These are phyloP conservation scores for Candida sanyaensis DNA, from an alignment of 1,139 yeast genomes.

Conservation along the genomic window DNA sequence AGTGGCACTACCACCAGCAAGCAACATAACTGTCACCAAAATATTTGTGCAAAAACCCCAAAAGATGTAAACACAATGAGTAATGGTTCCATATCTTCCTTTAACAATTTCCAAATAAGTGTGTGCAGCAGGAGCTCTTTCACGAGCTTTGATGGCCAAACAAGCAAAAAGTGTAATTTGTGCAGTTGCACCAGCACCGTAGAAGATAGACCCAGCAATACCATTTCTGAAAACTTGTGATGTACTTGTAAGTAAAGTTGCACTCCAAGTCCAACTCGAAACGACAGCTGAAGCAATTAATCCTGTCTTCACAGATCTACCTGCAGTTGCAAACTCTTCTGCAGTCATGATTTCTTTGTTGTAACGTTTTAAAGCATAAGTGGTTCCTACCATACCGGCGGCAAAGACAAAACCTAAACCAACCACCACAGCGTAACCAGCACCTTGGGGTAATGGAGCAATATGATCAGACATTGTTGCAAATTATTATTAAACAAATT, in stretches of 20 bases:
- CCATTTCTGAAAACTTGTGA: conserved; percentile 81
- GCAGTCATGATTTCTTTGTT: conserved; percentile 83
- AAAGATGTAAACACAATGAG: conserved; percentile 70
- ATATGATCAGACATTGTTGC: conserved; percentile 6
- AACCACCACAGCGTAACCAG: conserved; percentile 91
- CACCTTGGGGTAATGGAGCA: conserved; percentile 57
- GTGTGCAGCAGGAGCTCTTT: conserved; percentile 59
- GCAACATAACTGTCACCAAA: conserved; percentile 82
- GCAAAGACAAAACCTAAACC: conserved; percentile 88
- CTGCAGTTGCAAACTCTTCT: conserved; percentile 88
- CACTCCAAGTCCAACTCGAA: conserved; percentile 95
- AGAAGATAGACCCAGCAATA: conserved; percentile 55
- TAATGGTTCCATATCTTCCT: conserved; percentile 53
- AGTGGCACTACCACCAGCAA: conserved; percentile 85
- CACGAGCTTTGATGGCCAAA: conserved; percentile 57
- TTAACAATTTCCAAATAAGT: conserved; percentile 56
- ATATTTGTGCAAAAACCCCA: conserved; percentile 88
- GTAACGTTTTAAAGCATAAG: conserved; percentile 69
- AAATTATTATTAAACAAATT: not conserved
- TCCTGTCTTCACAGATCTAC: conserved; percentile 79
- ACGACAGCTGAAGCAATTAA: conserved; percentile 86
- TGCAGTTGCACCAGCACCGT: conserved; percentile 57
- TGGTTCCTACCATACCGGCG: conserved; percentile 72
- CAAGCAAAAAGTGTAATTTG: conserved; percentile 55
- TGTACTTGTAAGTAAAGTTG: conserved; percentile 75